Evolutionary conservation across 2,329 filamentous ascomycete genomes (phyloP).

Genomic region (Pseudogymnoascus pannorum): DNA sequence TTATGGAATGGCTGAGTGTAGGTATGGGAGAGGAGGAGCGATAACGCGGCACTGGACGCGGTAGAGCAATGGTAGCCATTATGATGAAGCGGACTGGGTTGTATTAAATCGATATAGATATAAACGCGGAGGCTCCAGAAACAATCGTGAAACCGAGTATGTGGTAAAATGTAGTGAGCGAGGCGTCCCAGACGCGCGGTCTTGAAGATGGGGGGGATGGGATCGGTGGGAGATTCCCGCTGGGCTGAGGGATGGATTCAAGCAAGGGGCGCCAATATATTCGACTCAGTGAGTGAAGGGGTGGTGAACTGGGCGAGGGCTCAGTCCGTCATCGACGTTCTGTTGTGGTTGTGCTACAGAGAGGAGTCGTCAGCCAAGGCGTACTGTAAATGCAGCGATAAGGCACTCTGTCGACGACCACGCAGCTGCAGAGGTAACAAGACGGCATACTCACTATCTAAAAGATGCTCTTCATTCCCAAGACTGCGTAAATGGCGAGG

Average conservation of each 20-base stretch:
- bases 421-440: background rate
- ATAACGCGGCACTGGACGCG: conserved; percentile 24
- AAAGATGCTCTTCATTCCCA: conserved; percentile 1
- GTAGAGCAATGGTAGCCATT: conserved; percentile 30
- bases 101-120: conserved; percentile 5
- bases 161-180: conserved; percentile 6
- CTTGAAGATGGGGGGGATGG: background rate
- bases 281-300: conserved; percentile 1
- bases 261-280: background rate
- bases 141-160: conserved; percentile 7
- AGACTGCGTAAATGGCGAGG: background rate
- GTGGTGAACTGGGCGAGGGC: background rate
- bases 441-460: conserved; percentile 8
- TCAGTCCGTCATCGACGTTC: conserved; percentile 5
- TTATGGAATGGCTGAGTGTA: conserved; percentile 43
- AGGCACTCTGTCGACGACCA: background rate
- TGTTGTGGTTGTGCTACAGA: background rate
- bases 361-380: background rate
- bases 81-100: background rate
- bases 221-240: background rate
- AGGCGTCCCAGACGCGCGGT: conserved; percentile 8
- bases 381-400: background rate
- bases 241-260: background rate
- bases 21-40: conserved; percentile 38
- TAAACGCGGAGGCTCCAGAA: background rate